These are phyloP conservation scores for Catenaria anguillulae DNA, from an alignment of 371 early-diverging fungal genomes.

Conservation along the genomic window DNA sequence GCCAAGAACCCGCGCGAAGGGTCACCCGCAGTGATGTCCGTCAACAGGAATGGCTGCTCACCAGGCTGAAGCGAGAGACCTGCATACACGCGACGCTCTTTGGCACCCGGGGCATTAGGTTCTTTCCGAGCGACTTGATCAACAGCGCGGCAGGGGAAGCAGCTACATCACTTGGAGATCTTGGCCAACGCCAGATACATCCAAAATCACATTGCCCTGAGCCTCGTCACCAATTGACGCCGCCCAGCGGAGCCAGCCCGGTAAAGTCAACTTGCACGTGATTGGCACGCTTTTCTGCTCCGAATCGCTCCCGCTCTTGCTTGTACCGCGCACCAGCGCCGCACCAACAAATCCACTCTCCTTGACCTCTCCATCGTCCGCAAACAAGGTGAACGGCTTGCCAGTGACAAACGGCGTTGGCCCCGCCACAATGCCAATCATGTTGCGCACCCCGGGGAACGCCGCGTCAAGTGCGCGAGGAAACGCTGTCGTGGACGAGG, in stretches of 20 bases:
- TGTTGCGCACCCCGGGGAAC: background rate
- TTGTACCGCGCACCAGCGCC: too few species aligned
- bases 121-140: too few species aligned
- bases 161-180: too few species aligned
- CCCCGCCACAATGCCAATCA: background rate
- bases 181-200: too few species aligned
- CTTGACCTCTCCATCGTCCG: background rate
- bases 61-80: too few species aligned
- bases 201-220: background rate
- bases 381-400: background rate
- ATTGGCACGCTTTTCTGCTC: too few species aligned
- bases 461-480: too few species aligned
- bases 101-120: too few species aligned
- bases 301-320: too few species aligned
- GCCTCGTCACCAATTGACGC: background rate
- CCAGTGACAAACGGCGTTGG: constrained; percentile 3
- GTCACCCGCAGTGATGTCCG: constrained; percentile 2
- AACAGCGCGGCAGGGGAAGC: too few species aligned
- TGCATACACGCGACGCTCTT: too few species aligned
- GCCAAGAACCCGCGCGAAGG: background rate
- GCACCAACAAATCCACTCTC: background rate
- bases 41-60: background rate
- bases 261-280: too few species aligned
- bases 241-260: background rate
- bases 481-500: background rate